A percentile compares a stretch with the other conserved stretches of the same genome.
Conservation (phyloP, 169 alveolate species). For the Cryptosporidium ubiquitum region DNA sequence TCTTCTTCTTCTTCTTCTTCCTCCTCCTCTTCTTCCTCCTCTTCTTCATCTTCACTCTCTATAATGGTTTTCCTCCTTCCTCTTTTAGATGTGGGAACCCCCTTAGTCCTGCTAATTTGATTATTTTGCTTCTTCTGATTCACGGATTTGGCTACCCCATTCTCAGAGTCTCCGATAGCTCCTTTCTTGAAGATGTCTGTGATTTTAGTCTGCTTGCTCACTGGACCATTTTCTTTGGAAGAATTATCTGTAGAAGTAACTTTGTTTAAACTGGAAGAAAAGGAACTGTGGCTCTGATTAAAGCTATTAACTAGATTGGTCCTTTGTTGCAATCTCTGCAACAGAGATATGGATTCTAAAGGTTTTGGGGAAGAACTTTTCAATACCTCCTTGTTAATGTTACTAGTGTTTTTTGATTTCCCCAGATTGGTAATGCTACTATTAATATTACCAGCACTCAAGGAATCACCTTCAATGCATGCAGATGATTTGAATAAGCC, state of each 20-base stretch:
- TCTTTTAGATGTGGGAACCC: background rate
- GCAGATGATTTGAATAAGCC: background rate
- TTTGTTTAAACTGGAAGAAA: background rate
- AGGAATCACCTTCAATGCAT: background rate
- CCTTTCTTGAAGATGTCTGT: conserved; percentile 1
- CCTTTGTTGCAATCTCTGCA: conserved; percentile 62
- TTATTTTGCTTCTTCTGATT: background rate
- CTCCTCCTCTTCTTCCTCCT: background rate
- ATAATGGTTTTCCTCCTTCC: background rate
- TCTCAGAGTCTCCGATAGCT: background rate
- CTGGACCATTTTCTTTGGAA: background rate
- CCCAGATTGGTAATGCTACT: background rate
- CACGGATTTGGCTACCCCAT: background rate
- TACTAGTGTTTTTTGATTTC: background rate
- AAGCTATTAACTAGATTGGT: background rate
- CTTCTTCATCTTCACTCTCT: conserved; percentile 27
- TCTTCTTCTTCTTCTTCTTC: conserved; percentile 15
- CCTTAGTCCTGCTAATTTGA: background rate
- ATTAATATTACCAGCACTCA: background rate
- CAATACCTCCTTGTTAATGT: background rate
- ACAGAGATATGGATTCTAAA: conserved; percentile 33
- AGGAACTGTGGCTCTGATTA: background rate
- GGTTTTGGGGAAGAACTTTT: background rate
- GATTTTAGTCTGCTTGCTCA: conserved; percentile 35
- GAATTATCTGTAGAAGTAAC: background rate